Base-by-base conservation (phyloP, 805 yeast species). In the Isabelozyma pseudorhagii region DNA sequence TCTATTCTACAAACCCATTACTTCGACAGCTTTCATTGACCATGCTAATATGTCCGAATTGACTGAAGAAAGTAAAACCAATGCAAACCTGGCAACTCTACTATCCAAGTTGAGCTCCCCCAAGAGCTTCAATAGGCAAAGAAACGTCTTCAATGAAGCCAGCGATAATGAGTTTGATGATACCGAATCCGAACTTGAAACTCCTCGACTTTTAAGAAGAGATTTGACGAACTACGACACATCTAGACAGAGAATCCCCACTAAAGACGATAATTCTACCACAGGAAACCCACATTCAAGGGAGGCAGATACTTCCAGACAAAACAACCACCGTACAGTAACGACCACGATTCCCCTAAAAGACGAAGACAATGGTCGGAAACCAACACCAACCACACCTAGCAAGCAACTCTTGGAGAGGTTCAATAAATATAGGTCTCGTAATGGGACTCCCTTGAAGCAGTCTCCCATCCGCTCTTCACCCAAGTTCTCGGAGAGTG, bases 361-460 rank as follows among this genome's bases (percentile, higher is more conserved):
- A 28, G 34, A 42, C 34, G 17, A 21, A 13, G 36, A 8, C 7
- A 29, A 5, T 13, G 36, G 36, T 8, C 34, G 34, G 8, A 17
- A 42, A 11, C 10, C 10, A 28, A 41, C 42, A 40, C 40, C 45
- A 1, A 46, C 50, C 8, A 50, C 54, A 5, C 52, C 57, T 5
- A 43, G 29, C 8, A 44, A 14, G 7, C 21, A 14, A 14, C 21
- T 42, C 15, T 36, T 47, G 17, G 50, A 42, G 11, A 38, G 49
- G 29, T 25, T 46, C 29, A 38, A 49, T 9, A 52, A 48, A 15
- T 56, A 53, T 40, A 42, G 56, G 27, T 46, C 55, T 6, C 48
- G 55, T 34, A 54, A 55, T 44, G 60, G 60, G 4, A 60, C 65
- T 25, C 66, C 67, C 1, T 48, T 55, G 18, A 56, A 52, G 36